A percentile compares a stretch with the other conserved stretches of the same genome.
Evolutionary conservation across 345 rosid genomes (phyloP).

Genomic region (Lepidium africanum): DNA sequence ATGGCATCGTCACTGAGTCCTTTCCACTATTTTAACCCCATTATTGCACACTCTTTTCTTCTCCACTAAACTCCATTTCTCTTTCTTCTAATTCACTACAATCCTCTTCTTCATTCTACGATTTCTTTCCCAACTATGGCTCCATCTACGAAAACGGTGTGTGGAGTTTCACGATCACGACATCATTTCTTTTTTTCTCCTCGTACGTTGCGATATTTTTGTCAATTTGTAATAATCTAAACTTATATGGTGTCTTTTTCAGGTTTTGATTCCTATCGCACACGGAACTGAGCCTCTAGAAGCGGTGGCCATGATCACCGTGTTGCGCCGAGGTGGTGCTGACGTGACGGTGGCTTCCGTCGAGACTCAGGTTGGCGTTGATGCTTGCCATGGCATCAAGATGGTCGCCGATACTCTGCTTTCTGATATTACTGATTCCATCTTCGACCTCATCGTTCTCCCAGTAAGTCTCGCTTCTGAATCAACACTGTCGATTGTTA

Average conservation of each 20-base stretch:
- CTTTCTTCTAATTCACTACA: not conserved
- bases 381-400: constrained; percentile 70
- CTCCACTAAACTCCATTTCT: constrained; percentile 11
- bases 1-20: constrained; percentile 10
- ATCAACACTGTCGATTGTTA: not conserved
- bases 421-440: constrained; percentile 43
- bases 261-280: constrained; percentile 97
- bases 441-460: constrained; percentile 70
- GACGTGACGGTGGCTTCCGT: constrained; percentile 80
- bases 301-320: constrained; percentile 76
- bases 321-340: constrained; percentile 75
- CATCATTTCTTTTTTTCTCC: not conserved
- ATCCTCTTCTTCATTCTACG: constrained; percentile 5
- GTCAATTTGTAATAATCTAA: not conserved
- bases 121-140: constrained; percentile 39
- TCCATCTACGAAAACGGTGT: constrained; percentile 46
- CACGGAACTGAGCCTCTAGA: constrained; percentile 94
- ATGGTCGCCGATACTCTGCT: constrained; percentile 71
- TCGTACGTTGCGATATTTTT: constrained; percentile 4
- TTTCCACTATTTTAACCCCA: constrained; percentile 9
- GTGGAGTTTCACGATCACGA: not conserved
- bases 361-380: constrained; percentile 57
- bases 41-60: constrained; percentile 15
- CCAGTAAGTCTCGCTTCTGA: constrained; percentile 39
- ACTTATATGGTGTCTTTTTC: not conserved